Evolutionary conservation across 2,329 filamentous ascomycete species (phyloP).

Genomic region (Hypoxylon sp.): DNA sequence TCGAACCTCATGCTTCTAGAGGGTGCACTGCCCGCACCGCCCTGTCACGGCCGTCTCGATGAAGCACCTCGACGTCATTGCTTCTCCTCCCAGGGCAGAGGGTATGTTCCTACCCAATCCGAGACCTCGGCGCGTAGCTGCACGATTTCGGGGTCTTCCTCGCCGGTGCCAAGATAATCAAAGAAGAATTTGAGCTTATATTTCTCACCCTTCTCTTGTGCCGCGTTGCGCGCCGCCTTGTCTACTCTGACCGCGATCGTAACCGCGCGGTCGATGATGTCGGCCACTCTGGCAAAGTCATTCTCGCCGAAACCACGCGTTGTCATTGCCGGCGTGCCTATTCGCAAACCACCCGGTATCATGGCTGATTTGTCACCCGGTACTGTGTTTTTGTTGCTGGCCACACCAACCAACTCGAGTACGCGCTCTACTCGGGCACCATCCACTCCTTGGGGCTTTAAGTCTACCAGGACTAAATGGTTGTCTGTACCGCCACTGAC

Average conservation of each 20-base stretch:
- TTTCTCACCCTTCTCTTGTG: conserved; percentile 73
- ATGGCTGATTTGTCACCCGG: conserved; percentile 94
- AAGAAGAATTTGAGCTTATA: conserved; percentile 73
- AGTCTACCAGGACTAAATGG: conserved; percentile 91
- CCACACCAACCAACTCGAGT: conserved; percentile 90
- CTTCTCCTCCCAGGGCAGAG: conserved; percentile 69
- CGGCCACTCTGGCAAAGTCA: conserved; percentile 87
- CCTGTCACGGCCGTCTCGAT: conserved; percentile 5
- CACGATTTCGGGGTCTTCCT: conserved; percentile 74
- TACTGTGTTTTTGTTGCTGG: conserved; percentile 99
- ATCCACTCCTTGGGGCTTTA: conserved; percentile 88
- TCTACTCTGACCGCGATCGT: conserved; percentile 80
- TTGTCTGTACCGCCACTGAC: conserved; percentile 97
- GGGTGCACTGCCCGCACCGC: no score
- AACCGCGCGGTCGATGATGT: conserved; percentile 85
- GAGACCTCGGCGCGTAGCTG: conserved; percentile 78
- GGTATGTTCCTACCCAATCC: conserved; percentile 79
- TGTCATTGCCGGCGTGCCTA: conserved; percentile 98
- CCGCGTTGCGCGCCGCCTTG: conserved; percentile 74
- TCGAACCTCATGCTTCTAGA: conserved; percentile 1
- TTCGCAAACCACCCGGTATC: conserved; percentile 89
- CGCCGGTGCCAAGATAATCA: conserved; percentile 72
- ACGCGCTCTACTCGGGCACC: conserved; percentile 89
- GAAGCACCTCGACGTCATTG: conserved; percentile 38
- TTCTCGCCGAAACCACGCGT: conserved; percentile 89